Evolutionary conservation across 768 basidiomycete genomes (phyloP), one percentile per base, ranked within the genome.

Genomic region (Lactifluus rugatus): DNA sequence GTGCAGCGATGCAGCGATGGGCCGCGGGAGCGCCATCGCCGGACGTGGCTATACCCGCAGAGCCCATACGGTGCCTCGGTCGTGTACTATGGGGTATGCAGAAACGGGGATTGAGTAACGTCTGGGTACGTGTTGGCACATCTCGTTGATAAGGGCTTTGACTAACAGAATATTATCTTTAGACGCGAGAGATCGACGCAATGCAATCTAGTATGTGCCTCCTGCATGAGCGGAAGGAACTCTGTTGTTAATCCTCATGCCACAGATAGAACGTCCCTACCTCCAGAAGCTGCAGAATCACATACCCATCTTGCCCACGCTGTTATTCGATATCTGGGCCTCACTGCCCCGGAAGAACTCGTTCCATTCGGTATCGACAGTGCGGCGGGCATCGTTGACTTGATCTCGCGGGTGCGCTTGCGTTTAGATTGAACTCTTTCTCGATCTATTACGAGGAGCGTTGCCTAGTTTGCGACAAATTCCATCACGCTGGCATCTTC

Each of bases 401-500:
- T 85, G 25, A 79, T 87, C 49, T 91, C 90, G n/a, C 75, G 81
- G 54, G 89, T 89, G 64, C 39, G 80, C 70, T 13, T 51, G 42
- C 25, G 26, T 9, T 23, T 36, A 23, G 5, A 2, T 23, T 25
- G 14, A 10, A 5, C 19, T 8, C 36, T 21, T 47, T 36, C 19
- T 47, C 54, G 31, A 36, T 19, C 14, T 8, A 0, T 48, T 32
- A 13, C 39, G 9, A 14, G 11, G 7, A 1, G 5, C 5, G 23
- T 52, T 9, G 66, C 48, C 32, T 21, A 98, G 93, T 93, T 97
- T 68, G 81, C 83, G 10, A 89, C 90, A 7, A 99, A 99, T 68
- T 86, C 95, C 0, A 89, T 97, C 67, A 87, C 93, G 0, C 72
- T 96, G 10, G 85, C 92, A 1, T 80, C 85, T 0, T 83, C 88